Conservation (phyloP, 1,139 yeast genomes). For the Tardiomyces depauwii region DNA sequence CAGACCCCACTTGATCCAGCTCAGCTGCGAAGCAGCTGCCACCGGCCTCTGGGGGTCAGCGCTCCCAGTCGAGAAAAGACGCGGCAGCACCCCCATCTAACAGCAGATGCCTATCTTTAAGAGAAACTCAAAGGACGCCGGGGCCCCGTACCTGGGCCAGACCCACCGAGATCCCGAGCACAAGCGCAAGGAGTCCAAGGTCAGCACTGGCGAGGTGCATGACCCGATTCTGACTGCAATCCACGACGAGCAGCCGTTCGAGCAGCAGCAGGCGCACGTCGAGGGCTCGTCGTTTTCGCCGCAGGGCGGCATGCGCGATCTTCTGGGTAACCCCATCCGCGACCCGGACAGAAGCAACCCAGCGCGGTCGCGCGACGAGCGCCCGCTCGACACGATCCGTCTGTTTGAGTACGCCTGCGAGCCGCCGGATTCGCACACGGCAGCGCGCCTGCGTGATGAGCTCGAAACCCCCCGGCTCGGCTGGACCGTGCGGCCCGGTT, state of each 20-base stretch:
- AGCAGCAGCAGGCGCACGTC: slow-evolving; percentile 39
- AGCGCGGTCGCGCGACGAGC: slow-evolving; percentile 80
- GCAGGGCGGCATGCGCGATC: slow-evolving; percentile 47
- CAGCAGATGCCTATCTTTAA: background rate
- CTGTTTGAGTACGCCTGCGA: slow-evolving; percentile 88
- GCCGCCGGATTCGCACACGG: slow-evolving; percentile 43
- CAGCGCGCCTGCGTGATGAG: slow-evolving; percentile 53
- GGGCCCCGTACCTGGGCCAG: background rate
- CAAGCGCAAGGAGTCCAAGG: slow-evolving; percentile 7
- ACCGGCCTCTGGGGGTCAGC: no score
- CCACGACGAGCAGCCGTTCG: slow-evolving; percentile 92
- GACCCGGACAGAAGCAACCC: slow-evolving; percentile 87
- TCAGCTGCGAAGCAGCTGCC: no score
- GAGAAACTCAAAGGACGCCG: background rate
- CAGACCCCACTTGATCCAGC: no score
- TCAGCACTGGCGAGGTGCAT: slow-evolving; percentile 37
- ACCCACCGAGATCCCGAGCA: background rate
- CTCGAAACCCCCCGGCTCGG: slow-evolving; percentile 70
- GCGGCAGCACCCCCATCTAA: no score
- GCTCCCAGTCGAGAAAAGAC: no score
- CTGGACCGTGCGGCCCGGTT: slow-evolving; percentile 58
- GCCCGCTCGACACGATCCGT: slow-evolving; percentile 91
- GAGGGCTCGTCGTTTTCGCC: slow-evolving; percentile 32
- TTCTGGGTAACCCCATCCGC: slow-evolving; percentile 67
- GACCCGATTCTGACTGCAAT: slow-evolving; percentile 89